Evolutionary conservation across 495 filamentous ascomycete genomes (phyloP).

Genomic region (Polyplosphaeria fusca): DNA sequence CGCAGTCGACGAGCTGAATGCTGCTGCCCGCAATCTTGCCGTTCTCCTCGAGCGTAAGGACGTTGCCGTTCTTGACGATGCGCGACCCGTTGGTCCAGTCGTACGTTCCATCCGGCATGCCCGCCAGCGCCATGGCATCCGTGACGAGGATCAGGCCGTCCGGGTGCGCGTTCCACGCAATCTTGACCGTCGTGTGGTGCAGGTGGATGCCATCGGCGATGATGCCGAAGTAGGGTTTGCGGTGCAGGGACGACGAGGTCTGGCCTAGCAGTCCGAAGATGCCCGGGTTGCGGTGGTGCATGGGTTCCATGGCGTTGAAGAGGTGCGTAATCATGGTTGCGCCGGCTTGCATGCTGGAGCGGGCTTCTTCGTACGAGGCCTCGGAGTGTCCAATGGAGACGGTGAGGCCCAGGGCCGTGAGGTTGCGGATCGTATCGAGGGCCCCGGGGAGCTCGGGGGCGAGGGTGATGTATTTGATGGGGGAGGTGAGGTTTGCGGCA

Average conservation of each 20-base stretch:
- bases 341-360: constrained; percentile 61
- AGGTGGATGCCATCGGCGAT: constrained; percentile 67
- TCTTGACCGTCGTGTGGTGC: constrained; percentile 60
- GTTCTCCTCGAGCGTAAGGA: constrained; percentile 66
- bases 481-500: constrained; percentile 51
- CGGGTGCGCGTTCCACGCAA: constrained; percentile 60
- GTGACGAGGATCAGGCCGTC: constrained; percentile 65
- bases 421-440: constrained; percentile 56
- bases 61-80: constrained; percentile 64
- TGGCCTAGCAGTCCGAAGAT: constrained; percentile 71
- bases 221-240: constrained; percentile 60
- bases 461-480: constrained; percentile 72
- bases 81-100: constrained; percentile 74
- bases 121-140: constrained; percentile 64
- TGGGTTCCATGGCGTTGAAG: constrained; percentile 85
- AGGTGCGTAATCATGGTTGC: constrained; percentile 84
- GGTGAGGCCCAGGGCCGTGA: constrained; percentile 60
- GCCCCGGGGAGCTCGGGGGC: constrained; percentile 73
- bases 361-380: constrained; percentile 71
- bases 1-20: constrained; percentile 71
- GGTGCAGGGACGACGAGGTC: constrained; percentile 38
- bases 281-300: constrained; percentile 81
- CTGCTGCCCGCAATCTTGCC: constrained; percentile 69
- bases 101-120: constrained; percentile 72
- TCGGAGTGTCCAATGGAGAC: constrained; percentile 80